Percentiles rank a stretch among this genome's conserved stretches.
phyloP scores from a whole-genome alignment of 2,329 filamentous ascomycete genomes.

The Fusarium pseudocircinatum region DNA sequence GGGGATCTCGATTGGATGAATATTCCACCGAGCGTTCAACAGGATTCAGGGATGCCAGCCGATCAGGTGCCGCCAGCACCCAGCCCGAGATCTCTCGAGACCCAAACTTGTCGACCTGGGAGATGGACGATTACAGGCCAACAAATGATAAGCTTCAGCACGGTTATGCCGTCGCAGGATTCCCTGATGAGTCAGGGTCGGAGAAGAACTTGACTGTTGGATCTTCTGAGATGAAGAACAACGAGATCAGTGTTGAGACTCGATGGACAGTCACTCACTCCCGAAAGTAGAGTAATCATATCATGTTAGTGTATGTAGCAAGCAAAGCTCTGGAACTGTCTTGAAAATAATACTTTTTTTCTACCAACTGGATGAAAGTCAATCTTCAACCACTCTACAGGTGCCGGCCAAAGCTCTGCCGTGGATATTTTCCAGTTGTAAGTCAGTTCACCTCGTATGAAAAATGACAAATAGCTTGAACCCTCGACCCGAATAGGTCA shows the following conservation, averaged over 20 bases:
- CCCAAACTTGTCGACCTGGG: constrained; percentile 33
- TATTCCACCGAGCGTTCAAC: constrained; percentile 36
- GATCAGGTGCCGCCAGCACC: constrained; percentile 23
- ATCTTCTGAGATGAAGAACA: constrained; percentile 1
- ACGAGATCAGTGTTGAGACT: constrained; percentile 39
- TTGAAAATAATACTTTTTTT: too few species aligned
- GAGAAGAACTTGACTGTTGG: constrained; percentile 39
- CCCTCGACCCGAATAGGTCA: neutral
- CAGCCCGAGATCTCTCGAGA: neutral
- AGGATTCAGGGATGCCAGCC: constrained; percentile 33
- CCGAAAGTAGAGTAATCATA: neutral
- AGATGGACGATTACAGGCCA: constrained; percentile 39
- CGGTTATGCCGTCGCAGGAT: constrained; percentile 13
- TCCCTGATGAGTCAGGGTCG: constrained; percentile 36
- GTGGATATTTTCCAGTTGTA: neutral
- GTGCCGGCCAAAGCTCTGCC: neutral
- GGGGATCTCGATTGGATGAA: constrained; percentile 44
- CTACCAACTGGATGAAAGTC: too few species aligned
- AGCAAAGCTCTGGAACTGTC: neutral
- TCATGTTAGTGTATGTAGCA: neutral
- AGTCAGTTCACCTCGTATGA: neutral
- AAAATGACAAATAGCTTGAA: neutral
- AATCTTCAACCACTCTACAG: neutral
- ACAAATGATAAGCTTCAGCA: constrained; percentile 20
- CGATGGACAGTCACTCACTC: constrained; percentile 36